These are phyloP conservation scores for Spatholobus suberectus DNA, from an alignment of 306 rosid genomes.

Conservation along the genomic window DNA sequence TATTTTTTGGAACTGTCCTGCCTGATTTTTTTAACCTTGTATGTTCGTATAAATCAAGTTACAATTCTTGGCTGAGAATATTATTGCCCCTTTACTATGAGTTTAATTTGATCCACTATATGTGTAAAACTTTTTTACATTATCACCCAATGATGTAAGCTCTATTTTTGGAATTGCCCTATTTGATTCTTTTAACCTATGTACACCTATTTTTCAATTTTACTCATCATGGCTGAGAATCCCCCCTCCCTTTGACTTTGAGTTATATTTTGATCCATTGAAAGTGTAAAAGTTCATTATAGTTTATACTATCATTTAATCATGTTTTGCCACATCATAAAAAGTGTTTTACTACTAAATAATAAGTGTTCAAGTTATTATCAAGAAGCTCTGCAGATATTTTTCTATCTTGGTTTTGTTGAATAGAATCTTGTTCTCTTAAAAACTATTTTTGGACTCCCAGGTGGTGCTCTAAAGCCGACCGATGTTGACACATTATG, in stretches of 20 bases:
- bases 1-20: background rate
- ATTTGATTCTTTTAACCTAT: slow-evolving; percentile 28
- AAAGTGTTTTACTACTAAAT: background rate
- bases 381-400: slow-evolving; percentile 29
- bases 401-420: slow-evolving; percentile 11
- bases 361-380: slow-evolving; percentile 14
- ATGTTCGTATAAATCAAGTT: slow-evolving; percentile 19
- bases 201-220: slow-evolving; percentile 8
- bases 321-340: background rate
- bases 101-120: background rate
- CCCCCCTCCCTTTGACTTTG: background rate
- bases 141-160: background rate
- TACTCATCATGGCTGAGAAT: slow-evolving; percentile 20
- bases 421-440: slow-evolving; percentile 36
- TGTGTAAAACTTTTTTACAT: background rate
- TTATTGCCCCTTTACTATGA: background rate
- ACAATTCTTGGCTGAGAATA: slow-evolving; percentile 3
- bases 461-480: slow-evolving; percentile 99
- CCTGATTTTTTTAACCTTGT: slow-evolving; percentile 10
- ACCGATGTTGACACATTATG: slow-evolving; percentile 91
- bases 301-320: slow-evolving; percentile 5
- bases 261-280: background rate
- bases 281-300: background rate
- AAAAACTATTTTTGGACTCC: slow-evolving; percentile 33
- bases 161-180: background rate